Evolutionary conservation across 345 rosid genomes (phyloP).

Genomic region (Eucalyptus polybractea): DNA sequence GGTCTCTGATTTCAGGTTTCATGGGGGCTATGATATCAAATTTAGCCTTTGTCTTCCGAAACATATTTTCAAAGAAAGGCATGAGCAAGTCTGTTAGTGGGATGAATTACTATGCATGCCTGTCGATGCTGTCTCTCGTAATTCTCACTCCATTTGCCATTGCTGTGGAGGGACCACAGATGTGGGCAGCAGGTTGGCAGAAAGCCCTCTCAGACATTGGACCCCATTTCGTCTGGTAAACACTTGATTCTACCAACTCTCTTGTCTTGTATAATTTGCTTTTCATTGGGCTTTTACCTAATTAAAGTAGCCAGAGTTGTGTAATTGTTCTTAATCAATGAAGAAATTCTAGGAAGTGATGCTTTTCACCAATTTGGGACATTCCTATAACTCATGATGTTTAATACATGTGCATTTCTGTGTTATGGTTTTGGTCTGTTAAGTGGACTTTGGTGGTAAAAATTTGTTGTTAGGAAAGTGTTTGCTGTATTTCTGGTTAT

Average conservation of each 20-base stretch:
- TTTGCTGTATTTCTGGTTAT: not conserved
- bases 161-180: slow-evolving; percentile 95
- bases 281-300: not conserved
- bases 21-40: slow-evolving; percentile 99
- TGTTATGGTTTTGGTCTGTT: not conserved
- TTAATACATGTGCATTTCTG: not conserved
- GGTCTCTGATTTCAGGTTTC: slow-evolving; percentile 44
- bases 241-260: not conserved
- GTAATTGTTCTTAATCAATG: not conserved
- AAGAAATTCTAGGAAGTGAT: not conserved
- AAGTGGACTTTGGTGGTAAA: not conserved
- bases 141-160: slow-evolving; percentile 93
- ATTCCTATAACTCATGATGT: not conserved
- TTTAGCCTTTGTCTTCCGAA: slow-evolving; percentile 90
- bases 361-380: not conserved
- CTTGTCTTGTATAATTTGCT: not conserved
- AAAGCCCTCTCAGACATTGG: slow-evolving; percentile 68
- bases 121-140: slow-evolving; percentile 74
- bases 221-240: slow-evolving; percentile 78
- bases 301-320: not conserved
- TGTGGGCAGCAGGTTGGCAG: slow-evolving; percentile 89
- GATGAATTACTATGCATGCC: slow-evolving; percentile 99
- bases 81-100: slow-evolving; percentile 99
- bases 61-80: slow-evolving; percentile 92
- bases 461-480: not conserved